Percentiles rank a stretch among this genome's conserved stretches.
These are phyloP conservation scores for Colletotrichum shisoi DNA, from an alignment of 2,329 filamentous ascomycete genomes.

Conservation along the genomic window DNA sequence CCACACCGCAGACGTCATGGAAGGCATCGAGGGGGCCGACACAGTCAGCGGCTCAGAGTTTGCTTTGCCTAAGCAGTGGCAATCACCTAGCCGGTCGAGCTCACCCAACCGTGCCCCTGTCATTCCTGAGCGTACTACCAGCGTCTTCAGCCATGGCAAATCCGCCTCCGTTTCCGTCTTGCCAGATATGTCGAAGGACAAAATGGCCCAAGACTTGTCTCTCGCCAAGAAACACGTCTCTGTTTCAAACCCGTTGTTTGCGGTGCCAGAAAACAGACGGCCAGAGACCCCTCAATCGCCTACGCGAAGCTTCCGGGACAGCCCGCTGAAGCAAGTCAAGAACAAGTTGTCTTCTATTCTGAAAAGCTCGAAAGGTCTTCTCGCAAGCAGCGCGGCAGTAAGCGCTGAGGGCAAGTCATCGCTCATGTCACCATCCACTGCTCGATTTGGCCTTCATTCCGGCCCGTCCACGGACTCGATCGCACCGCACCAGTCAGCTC, in stretches of 20 bases:
- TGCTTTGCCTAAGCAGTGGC: slow-evolving; percentile 53
- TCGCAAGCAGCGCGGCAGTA: slow-evolving; percentile 76
- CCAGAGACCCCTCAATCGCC: slow-evolving; percentile 66
- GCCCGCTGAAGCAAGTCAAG: slow-evolving; percentile 89
- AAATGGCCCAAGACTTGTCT: slow-evolving; percentile 45
- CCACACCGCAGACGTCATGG: slow-evolving; percentile 68
- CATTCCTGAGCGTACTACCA: slow-evolving; percentile 46
- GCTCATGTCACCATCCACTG: slow-evolving; percentile 62
- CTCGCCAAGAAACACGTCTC: slow-evolving; percentile 68
- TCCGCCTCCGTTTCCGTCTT: slow-evolving; percentile 69
- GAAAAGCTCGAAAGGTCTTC: slow-evolving; percentile 84
- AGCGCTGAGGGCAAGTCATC: slow-evolving; percentile 69
- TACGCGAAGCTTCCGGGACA: slow-evolving; percentile 68
- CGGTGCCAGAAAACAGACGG: slow-evolving; percentile 55
- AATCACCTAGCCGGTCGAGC: slow-evolving; percentile 45
- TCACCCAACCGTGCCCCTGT: slow-evolving; percentile 50
- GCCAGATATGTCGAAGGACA: slow-evolving; percentile 44
- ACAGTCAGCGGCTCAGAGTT: slow-evolving; percentile 60
- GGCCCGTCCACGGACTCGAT: slow-evolving; percentile 61
- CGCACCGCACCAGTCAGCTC: slow-evolving; percentile 44
- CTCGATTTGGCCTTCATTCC: slow-evolving; percentile 55
- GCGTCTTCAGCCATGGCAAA: slow-evolving; percentile 63
- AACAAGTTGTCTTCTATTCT: slow-evolving; percentile 90
- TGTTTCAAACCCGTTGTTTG: slow-evolving; percentile 63
- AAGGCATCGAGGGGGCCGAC: slow-evolving; percentile 60